A percentile compares a stretch with the other conserved stretches of the same genome.
Evolutionary conservation across 2,329 filamentous ascomycete genomes (phyloP).

Genomic region (Diaporthe amygdali): DNA sequence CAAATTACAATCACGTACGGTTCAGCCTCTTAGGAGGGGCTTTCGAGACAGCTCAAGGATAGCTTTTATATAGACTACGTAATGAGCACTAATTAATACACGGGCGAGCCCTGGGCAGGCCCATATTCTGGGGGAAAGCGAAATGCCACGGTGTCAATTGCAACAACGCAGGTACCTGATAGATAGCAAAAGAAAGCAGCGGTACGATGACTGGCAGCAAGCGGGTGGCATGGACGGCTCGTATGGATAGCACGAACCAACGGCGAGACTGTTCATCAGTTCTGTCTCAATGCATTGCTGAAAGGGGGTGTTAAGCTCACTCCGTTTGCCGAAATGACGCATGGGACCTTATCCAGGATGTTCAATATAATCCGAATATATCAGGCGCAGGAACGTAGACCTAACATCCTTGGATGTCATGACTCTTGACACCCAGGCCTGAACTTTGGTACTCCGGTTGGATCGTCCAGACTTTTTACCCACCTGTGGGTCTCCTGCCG

Average conservation of each 20-base stretch:
- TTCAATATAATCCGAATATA: neutral
- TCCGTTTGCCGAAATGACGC: neutral
- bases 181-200: neutral
- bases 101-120: neutral
- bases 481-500: neutral
- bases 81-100: neutral
- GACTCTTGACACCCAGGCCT: neutral
- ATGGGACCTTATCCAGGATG: neutral
- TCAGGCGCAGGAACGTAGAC: neutral
- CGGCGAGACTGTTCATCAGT: neutral
- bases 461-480: neutral
- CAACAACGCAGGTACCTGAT: neutral
- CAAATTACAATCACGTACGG: neutral
- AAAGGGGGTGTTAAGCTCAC: neutral
- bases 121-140: neutral
- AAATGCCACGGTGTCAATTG: neutral
- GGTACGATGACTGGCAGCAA: neutral
- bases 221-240: neutral
- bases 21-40: neutral
- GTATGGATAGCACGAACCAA: neutral
- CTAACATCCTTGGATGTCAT: neutral
- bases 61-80: neutral
- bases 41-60: neutral
- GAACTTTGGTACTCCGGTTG: neutral
- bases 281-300: neutral